These are phyloP conservation scores for Tilletia caries DNA, from an alignment of 1,284 basidiomycete genomes.

Conservation along the genomic window DNA sequence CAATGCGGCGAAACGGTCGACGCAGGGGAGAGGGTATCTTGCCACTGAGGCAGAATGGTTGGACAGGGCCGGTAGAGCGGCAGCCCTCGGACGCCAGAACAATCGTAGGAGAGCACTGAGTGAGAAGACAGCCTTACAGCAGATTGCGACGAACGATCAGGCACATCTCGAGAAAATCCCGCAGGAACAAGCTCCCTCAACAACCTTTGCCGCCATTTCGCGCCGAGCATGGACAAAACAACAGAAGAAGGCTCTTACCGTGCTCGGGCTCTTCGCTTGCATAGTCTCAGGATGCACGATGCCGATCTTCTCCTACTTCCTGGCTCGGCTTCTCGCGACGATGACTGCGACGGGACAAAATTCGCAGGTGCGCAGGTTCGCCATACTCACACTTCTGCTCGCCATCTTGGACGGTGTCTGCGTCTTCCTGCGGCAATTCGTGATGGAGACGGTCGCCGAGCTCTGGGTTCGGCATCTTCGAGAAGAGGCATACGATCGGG, in stretches of 20 bases:
- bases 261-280: slow-evolving; percentile 62
- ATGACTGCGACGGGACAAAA: slow-evolving; percentile 21
- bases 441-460: slow-evolving; percentile 66
- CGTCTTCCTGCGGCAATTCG: slow-evolving; percentile 62
- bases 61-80: neutral
- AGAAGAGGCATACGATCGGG: slow-evolving; percentile 60
- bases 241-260: slow-evolving; percentile 69
- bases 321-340: slow-evolving; percentile 72
- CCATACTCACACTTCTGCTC: slow-evolving; percentile 63
- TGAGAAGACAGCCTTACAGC: no score
- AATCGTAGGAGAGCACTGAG: neutral
- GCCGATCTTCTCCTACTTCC: slow-evolving; percentile 83
- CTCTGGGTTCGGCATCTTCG: slow-evolving; percentile 74
- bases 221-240: slow-evolving; percentile 68
- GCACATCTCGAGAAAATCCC: no score
- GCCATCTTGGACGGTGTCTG: slow-evolving; percentile 74
- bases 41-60: neutral
- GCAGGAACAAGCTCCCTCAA: neutral
- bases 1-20: no score
- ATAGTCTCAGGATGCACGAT: slow-evolving; percentile 75
- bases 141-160: neutral
- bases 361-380: slow-evolving; percentile 62
- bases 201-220: slow-evolving; percentile 55
- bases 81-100: neutral
- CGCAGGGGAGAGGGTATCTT: no score